A percentile compares a stretch with the other conserved stretches of the same genome.
Evolutionary conservation across 2,329 filamentous ascomycete genomes (phyloP).

Genomic region (Nothomitra cinnamomea): DNA sequence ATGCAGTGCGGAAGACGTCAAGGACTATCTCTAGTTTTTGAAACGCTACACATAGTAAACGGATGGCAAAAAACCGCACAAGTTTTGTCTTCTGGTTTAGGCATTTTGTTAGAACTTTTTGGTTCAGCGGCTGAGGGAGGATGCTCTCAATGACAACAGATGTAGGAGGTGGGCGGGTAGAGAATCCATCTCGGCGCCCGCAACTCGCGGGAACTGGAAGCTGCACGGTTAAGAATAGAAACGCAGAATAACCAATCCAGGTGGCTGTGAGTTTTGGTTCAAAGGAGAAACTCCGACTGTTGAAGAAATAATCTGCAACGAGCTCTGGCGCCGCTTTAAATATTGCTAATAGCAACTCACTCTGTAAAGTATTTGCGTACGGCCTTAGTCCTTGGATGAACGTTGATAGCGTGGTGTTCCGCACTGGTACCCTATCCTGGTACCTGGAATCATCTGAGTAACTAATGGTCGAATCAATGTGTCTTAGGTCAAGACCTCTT

Average conservation of each 20-base stretch:
- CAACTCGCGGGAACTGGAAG: conserved; percentile 57
- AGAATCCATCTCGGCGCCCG: conserved; percentile 46
- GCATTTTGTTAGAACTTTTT: conserved; percentile 64
- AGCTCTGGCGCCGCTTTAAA: conserved; percentile 74
- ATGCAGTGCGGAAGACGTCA: conserved; percentile 38
- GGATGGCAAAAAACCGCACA: conserved; percentile 67
- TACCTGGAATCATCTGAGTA: conserved; percentile 51
- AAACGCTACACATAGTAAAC: conserved; percentile 61
- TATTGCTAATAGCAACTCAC: conserved; percentile 62
- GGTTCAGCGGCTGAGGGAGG: conserved; percentile 63
- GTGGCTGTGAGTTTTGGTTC: conserved; percentile 85
- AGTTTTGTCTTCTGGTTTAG: conserved; percentile 62
- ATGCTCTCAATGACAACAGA: conserved; percentile 72
- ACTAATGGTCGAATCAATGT: conserved; percentile 51
- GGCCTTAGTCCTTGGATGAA: conserved; percentile 68
- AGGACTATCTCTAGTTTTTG: conserved; percentile 56
- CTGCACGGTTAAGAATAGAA: conserved; percentile 67
- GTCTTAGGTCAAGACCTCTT: conserved; percentile 7
- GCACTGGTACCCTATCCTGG: conserved; percentile 49
- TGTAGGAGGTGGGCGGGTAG: conserved; percentile 56
- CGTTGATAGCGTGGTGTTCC: conserved; percentile 62
- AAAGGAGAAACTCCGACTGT: conserved; percentile 64
- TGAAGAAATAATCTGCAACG: conserved; percentile 71
- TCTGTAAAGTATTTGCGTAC: conserved; percentile 66
- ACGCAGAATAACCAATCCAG: conserved; percentile 86